Base-by-base conservation (phyloP, 345 rosid genomes). In the Eucalyptus viminalis region DNA sequence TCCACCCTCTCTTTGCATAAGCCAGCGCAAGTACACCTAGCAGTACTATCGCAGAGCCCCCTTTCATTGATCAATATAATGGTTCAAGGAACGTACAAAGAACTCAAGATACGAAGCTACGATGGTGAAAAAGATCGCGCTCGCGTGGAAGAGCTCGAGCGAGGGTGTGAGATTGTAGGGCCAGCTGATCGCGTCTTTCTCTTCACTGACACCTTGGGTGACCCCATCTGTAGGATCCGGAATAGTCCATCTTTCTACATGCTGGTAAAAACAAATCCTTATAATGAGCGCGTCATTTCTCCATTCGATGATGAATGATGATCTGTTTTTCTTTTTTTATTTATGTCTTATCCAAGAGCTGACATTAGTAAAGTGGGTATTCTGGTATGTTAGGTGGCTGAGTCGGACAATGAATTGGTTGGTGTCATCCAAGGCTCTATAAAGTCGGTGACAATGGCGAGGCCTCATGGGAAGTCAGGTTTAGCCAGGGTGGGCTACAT, bases 141-240 rank as follows among this genome's bases (percentile, higher is more conserved):
- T 86, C 88, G 95, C 89, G 93, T 95, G 56, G 94, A 94, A 83
- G 92, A 90, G 88, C 91, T 97, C 29, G 97, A 95, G 91, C 91
- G 94, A 91, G 91, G 95, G 69, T 96, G 99, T 86, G 98, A 95
- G 94, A 87, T 86, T 49, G 96, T 95, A 91, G 97, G 96, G 58
- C 95, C 95, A 43, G 87, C 92, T 62, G 91, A 92, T 67, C 90
- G 93, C 91, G 94, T 92, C 19, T 92, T 92, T 89, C 95, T 96
- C 92, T 94, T 89, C 92, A 95, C 96, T 16, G 97, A 97, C 89
- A 93, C 93, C 86, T 53, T 97, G 92, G 99, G 99, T 65, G 99
- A 97, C 95, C 99, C 99, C 92, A 93, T 95, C 45, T 95, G 98
- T 92, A 92, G 99, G 90, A 95, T 97, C 93, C 88, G 98, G 89